Base-by-base conservation (phyloP, 768 basidiomycete genomes). In the Psilocybe cubensis region DNA sequence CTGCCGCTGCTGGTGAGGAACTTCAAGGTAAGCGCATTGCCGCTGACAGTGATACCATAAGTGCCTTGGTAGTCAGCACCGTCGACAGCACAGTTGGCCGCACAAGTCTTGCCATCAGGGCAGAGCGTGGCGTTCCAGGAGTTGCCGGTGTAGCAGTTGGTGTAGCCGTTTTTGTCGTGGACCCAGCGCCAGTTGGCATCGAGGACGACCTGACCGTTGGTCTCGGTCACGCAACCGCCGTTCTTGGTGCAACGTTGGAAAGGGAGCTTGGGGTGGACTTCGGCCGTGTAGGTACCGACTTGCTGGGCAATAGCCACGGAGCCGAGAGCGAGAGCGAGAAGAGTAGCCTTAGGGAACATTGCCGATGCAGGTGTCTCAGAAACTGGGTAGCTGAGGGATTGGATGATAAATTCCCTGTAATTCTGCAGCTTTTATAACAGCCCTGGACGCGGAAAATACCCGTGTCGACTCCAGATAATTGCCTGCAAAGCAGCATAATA, bases 61-160 rank as follows among this genome's bases (percentile, higher is more conserved):
- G 54, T 56, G 44, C 54, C 46, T 11, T 31, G n/a, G n/a, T 56
- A 56, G 45, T 56, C 54, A 28, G 54, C 54, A 41, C 54, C 54
- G 24, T 56, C 54, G 42, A 56, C n/a, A 27, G 54, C 54, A 20
- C 54, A 56, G 45, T 56, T 56, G 54, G 54, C 45, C 24, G 54
- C 54, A n/a, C 54, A 56, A 11, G 45, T 48, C 25, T 46, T 48
- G 54, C 41, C 41, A 25, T 41, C 48, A 18, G 54, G 25, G 31
- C 54, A 56, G 17, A 35, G 35, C 17, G 54, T 56, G 10, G 46
- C 35, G 46, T 56, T 56, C 54, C 54, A 56, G 8, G 46, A 4
- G 54, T 56, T 56, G 12, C 54, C 54, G 45, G 54, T 56, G 46
- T 56, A 56, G 54, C 54, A 56, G 35, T 56, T 56, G 35, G 54